Evolutionary conservation across 345 rosid genomes (phyloP).

Genomic region (Garcia nutans): DNA sequence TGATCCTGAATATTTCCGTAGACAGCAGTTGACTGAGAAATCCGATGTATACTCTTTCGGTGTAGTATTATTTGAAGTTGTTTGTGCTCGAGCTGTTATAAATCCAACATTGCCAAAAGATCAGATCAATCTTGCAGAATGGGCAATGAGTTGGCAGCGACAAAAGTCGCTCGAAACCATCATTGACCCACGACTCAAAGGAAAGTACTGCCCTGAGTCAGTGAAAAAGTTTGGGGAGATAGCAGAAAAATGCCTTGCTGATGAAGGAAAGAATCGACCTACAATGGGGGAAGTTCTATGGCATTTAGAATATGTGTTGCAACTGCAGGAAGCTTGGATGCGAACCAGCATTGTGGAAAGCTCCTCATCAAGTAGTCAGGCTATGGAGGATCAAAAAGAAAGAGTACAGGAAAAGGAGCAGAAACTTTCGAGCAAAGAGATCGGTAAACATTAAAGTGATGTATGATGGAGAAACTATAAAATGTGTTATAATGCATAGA

Average conservation of each 20-base stretch:
- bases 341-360: slow-evolving; percentile 32
- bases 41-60: slow-evolving; percentile 91
- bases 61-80: slow-evolving; percentile 75
- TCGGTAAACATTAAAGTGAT: slow-evolving; percentile 3
- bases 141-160: slow-evolving; percentile 86
- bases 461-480: slow-evolving; percentile 4
- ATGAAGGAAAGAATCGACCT: slow-evolving; percentile 82
- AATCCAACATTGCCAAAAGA: slow-evolving; percentile 86
- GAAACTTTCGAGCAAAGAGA: slow-evolving; percentile 13
- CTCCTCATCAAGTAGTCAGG: slow-evolving; percentile 46
- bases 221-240: slow-evolving; percentile 84
- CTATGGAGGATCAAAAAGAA: slow-evolving; percentile 22
- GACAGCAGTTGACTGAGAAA: slow-evolving; percentile 86
- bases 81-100: slow-evolving; percentile 87
- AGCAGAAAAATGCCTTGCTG: slow-evolving; percentile 83
- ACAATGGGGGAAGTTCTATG: slow-evolving; percentile 89
- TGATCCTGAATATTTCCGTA: slow-evolving; percentile 80
- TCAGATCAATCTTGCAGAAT: slow-evolving; percentile 91
- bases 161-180: slow-evolving; percentile 64
- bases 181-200: slow-evolving; percentile 54
- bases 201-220: slow-evolving; percentile 54
- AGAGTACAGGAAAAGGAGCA: slow-evolving; percentile 19
- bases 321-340: slow-evolving; percentile 79
- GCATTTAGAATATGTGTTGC: slow-evolving; percentile 86
- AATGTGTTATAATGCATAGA: neutral